Evolutionary conservation across 805 yeast species (phyloP), one percentile per base, ranked within the genome.

Genomic region (Soucietia sequanensis): DNA sequence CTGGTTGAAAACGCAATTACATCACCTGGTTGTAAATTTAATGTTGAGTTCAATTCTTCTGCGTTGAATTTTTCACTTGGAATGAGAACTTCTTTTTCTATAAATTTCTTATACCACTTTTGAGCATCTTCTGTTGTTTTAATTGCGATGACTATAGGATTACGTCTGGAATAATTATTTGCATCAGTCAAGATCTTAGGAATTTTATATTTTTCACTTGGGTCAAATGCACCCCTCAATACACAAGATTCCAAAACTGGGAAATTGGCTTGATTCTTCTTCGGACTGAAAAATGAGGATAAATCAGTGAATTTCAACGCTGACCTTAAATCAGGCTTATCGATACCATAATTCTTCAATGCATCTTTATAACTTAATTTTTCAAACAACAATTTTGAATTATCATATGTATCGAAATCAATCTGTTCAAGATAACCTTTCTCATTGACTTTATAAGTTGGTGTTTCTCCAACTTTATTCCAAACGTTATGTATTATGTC

Each of bases 261-360:
- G 52, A 80, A 91, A 3, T 35, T 40, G 3, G 52, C 43, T 17
- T 73, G 26, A 27, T 50, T 43, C 14, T 52, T 53, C 2, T 38
- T 57, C 5, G 65, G 56, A 0, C 41, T 52, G 15, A 72, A 70
- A 36, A 48, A 66, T 4, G 54, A 56, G 1, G 75, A 59, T n/a
- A 88, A 43, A 35, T 76, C 69, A 1, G 48, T 38, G 27, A 88
- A 75, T 22, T 68, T 53, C 21, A 87, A 44, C 1, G 63, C 52
- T 0, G 84, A 81, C 41, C 97, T 70, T 44, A 93, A 60, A 57
- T 93, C 98, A 0, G 99, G 99, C 56, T 93, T 93, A 55, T 93
- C 99, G 33, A 90, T 84, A 11, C 99, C 99, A 52, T 79, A 93
- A 13, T 61, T 67, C 2, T 75, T 54, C 58, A 93, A 68, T 0